These are phyloP conservation scores for Tribonema minus DNA, from an alignment of 108 stramenopile genomes.

Conservation along the genomic window DNA sequence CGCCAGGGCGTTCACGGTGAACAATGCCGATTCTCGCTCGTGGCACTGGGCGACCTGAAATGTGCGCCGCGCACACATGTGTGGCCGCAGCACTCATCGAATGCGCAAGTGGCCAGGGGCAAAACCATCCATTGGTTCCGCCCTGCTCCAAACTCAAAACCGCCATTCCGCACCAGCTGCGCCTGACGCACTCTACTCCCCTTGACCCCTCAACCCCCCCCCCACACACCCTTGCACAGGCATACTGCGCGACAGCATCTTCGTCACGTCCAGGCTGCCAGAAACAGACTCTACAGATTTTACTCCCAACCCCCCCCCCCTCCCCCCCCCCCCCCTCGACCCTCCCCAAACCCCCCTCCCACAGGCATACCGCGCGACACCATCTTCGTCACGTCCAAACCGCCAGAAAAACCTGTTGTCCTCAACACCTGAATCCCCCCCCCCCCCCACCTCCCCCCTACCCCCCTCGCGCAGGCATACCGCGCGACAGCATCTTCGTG, in stretches of 20 bases:
- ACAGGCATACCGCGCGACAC: constrained; percentile 3
- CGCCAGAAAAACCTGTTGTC: not conserved
- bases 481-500: constrained; percentile 35
- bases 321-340: not conserved
- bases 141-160: no score
- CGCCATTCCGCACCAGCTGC: no score
- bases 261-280: not conserved
- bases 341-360: constrained; percentile 25
- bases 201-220: not conserved
- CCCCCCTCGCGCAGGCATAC: not conserved
- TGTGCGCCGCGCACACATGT: no score
- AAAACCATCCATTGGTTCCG: no score
- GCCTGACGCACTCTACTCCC: not conserved
- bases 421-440: no score
- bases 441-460: not conserved
- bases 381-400: not conserved
- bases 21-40: no score
- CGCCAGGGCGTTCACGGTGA: no score
- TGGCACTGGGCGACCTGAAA: no score
- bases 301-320: no score
- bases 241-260: not conserved
- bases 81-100: no score
- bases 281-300: no score
- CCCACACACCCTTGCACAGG: constrained; percentile 29
- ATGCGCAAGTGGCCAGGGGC: no score